A percentile compares a stretch with the other conserved stretches of the same genome.
Evolutionary conservation across 2,329 filamentous ascomycete genomes (phyloP).

Genomic region (Cordyceps fumosorosea): DNA sequence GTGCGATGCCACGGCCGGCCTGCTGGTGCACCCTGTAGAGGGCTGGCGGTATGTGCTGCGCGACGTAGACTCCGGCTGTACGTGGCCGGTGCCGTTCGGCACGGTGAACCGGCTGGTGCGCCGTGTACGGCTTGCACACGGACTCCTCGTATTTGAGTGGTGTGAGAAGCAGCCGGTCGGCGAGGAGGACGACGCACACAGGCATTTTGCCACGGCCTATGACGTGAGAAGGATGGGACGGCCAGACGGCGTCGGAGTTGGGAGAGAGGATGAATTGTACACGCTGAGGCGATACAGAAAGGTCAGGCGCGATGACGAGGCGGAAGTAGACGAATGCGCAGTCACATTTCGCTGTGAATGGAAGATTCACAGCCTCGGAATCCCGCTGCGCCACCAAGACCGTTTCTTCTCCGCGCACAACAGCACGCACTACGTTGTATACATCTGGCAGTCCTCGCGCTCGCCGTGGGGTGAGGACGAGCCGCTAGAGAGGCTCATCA

Average conservation of each 20-base stretch:
- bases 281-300: background rate
- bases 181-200: conserved; percentile 33
- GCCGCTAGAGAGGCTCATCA: conserved; percentile 49
- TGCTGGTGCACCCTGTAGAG: conserved; percentile 45
- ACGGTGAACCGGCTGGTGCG: conserved; percentile 43
- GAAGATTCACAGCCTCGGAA: conserved; percentile 52
- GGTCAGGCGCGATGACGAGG: background rate
- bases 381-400: conserved; percentile 47
- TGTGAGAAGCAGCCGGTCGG: conserved; percentile 44
- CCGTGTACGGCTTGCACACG: conserved; percentile 45
- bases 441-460: conserved; percentile 54
- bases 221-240: conserved; percentile 32
- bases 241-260: background rate
- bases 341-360: conserved; percentile 51
- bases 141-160: conserved; percentile 59
- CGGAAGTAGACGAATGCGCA: conserved; percentile 25
- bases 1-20: conserved; percentile 43
- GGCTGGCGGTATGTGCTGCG: conserved; percentile 35
- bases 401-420: conserved; percentile 59
- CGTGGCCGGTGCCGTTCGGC: conserved; percentile 46
- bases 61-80: conserved; percentile 40
- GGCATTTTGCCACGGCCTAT: conserved; percentile 55
- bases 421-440: conserved; percentile 52
- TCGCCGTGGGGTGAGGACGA: conserved; percentile 49
- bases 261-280: conserved; percentile 1